These are phyloP conservation scores for Leccinum truebloodii DNA, from an alignment of 768 basidiomycete species.

Conservation along the genomic window DNA sequence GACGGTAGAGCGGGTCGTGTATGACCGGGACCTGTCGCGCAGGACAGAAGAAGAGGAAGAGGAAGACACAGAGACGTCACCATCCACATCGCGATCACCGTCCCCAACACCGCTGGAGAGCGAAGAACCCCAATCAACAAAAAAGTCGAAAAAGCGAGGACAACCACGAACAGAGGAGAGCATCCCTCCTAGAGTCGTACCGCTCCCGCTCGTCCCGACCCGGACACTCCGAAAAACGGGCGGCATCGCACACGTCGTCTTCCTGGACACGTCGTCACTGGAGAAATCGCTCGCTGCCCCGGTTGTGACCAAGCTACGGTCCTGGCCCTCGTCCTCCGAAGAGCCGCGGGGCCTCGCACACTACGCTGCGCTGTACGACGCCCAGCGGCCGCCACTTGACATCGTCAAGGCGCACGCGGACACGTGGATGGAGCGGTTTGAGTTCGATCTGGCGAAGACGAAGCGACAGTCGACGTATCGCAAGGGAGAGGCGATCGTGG, in stretches of 20 bases:
- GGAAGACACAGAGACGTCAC: neutral
- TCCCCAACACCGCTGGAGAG: neutral
- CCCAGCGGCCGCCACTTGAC: conserved; percentile 76
- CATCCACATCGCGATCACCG: neutral
- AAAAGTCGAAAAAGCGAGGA: conserved; percentile 34
- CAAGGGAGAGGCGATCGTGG: conserved; percentile 87
- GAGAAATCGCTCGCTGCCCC: conserved; percentile 59
- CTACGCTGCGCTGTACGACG: conserved; percentile 62
- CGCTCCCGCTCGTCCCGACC: conserved; percentile 55
- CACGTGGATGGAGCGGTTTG: conserved; percentile 73
- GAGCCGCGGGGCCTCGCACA: conserved; percentile 72
- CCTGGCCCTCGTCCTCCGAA: conserved; percentile 64
- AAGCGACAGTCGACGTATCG: conserved; percentile 65
- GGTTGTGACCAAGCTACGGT: conserved; percentile 33
- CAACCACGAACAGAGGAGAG: conserved; percentile 20
- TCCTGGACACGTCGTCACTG: conserved; percentile 72
- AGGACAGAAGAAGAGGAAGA: conserved; percentile 30
- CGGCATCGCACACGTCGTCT: conserved; percentile 67
- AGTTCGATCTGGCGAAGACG: conserved; percentile 55
- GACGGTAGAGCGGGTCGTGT: conserved; percentile 72
- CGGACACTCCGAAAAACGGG: conserved; percentile 65
- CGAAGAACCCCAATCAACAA: conserved; percentile 23
- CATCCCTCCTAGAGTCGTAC: conserved; percentile 52
- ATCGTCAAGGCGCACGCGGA: conserved; percentile 78
- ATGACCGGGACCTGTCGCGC: conserved; percentile 48